These are phyloP conservation scores for Xylaria sp. DNA, from an alignment of 2,329 filamentous ascomycete species.

Conservation along the genomic window DNA sequence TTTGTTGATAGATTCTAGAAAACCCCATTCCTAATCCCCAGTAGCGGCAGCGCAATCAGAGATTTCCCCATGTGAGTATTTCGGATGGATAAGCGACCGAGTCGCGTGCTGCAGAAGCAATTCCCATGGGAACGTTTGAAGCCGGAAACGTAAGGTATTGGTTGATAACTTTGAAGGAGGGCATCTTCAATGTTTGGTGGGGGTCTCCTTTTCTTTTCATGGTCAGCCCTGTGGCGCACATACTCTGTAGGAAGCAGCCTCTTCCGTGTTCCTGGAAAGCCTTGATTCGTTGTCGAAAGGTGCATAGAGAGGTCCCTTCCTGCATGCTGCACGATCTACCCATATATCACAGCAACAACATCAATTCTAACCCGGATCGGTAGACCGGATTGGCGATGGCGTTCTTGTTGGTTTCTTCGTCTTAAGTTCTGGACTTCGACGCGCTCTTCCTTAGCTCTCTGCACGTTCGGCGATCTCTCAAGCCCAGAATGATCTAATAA, in stretches of 20 bases:
- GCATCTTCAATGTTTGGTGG: not conserved
- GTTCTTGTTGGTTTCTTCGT: not conserved
- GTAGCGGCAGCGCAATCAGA: not conserved
- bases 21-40: not conserved
- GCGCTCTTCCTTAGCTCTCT: conserved; percentile 10
- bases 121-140: conserved; percentile 2
- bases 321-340: conserved; percentile 29
- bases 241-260: conserved; percentile 17
- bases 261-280: conserved; percentile 3
- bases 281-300: conserved; percentile 22
- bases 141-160: conserved; percentile 11
- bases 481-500: conserved; percentile 31
- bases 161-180: conserved; percentile 3
- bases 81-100: not conserved
- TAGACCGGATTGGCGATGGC: not conserved
- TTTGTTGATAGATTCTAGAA: not conserved
- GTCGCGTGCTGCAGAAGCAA: conserved; percentile 4
- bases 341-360: conserved; percentile 8
- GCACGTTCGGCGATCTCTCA: conserved; percentile 10
- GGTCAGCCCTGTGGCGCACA: conserved; percentile 34
- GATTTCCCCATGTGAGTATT: conserved; percentile 21
- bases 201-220: conserved; percentile 25
- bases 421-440: not conserved
- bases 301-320: conserved; percentile 4
- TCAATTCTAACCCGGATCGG: conserved; percentile 16